phyloP scores from a whole-genome alignment of 805 yeast species.

The Ogataea trehalophila region DNA sequence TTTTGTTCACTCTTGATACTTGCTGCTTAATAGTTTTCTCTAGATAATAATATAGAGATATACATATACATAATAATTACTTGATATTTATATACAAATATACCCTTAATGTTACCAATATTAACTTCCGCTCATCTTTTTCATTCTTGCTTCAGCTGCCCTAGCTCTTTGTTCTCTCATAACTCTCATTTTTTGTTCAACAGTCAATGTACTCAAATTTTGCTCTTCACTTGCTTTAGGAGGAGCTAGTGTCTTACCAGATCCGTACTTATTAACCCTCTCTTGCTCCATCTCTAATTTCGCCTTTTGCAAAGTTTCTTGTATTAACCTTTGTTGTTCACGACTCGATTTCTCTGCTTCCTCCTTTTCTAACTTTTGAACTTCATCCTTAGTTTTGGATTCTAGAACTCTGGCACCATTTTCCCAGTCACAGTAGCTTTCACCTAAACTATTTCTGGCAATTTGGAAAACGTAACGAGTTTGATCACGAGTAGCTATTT shows the following conservation, averaged over 20 bases:
- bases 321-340: conserved; percentile 38
- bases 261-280: conserved; percentile 26
- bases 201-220: conserved; percentile 58
- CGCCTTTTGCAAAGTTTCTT: conserved; percentile 37
- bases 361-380: conserved; percentile 36
- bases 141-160: conserved; percentile 88
- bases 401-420: conserved; percentile 55
- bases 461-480: conserved; percentile 58
- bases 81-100: neutral
- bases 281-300: conserved; percentile 36
- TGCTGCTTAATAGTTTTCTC: too few relatives aligned
- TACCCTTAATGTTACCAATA: neutral
- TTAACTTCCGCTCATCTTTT: conserved; percentile 14
- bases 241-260: conserved; percentile 30
- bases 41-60: too few relatives aligned
- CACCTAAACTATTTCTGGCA: conserved; percentile 66
- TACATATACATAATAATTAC: neutral
- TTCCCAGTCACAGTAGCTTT: conserved; percentile 63
- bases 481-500: conserved; percentile 47
- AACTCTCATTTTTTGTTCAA: conserved; percentile 67
- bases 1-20: too few relatives aligned
- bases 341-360: conserved; percentile 33
- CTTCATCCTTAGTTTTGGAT: conserved; percentile 52
- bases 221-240: conserved; percentile 28
- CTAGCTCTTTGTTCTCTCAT: conserved; percentile 95